Base-by-base conservation (phyloP, 768 basidiomycete genomes). In the Leccinum uliginosum region DNA sequence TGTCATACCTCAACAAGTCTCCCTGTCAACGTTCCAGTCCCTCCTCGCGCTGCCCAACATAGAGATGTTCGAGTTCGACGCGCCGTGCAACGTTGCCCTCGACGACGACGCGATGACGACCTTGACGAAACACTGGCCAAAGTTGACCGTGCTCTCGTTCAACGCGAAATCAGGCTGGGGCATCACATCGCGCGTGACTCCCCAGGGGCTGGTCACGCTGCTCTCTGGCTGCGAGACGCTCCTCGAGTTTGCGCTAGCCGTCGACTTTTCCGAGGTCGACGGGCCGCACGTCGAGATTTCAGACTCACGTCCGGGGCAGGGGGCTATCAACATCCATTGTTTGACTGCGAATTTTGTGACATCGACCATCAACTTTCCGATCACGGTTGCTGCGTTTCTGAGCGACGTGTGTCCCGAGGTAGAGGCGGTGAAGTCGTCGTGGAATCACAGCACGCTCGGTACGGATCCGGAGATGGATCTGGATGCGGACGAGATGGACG, bases 321-420 rank as follows among this genome's bases (percentile, higher is more conserved):
- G 66, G 14, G 38, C 55, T 10, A 29, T 32, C 19, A 61, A 63
- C 50, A 19, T 34, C n/a, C 23, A 1, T 10, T 67, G 65, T 15
- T 6, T 19, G 1, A 6, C 14, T 4, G 63, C 58, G 6, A 57
- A 65, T 12, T 69, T 68, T 19, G 58, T 62, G 35, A 61, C 61
- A 23, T 70, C 70, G 14, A 6, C 19, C 9, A 68, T 71, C 54
- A 3, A 26, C 19, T 38, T 19, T 45, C 68, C 68, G 11, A 11
- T 54, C 46, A 29, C 56, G 27, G 35, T 71, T 0, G 66, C 68
- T 7, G 64, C 64, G 53, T 71, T 71, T 32, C 40, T 70, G 55
- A 65, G 65, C 19, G 64, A 65, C 6, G 48, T 70, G n/a, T 62
- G 61, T 52, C 70, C 68, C 2, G 48, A 57, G 26, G 9, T 67